Evolutionary conservation across 106 monocot species (phyloP), one percentile per base, ranked within the genome.

Genomic region (Ottelia alismoides): DNA sequence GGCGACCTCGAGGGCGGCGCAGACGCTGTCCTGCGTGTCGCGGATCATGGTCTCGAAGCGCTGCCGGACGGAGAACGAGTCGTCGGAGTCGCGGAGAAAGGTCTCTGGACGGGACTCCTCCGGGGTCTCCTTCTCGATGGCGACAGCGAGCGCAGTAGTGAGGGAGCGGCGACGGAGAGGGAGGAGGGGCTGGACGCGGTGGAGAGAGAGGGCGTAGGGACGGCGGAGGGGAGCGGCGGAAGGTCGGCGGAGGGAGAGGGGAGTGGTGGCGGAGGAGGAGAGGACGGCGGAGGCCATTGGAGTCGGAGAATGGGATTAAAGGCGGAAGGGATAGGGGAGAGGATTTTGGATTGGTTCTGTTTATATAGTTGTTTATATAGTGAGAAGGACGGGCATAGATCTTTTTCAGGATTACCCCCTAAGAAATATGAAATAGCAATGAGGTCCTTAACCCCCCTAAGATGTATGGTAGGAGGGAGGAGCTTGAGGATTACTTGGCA

Each of bases 21-120:
- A 98, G 11, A 98, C 98, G 66, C 80, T 72, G 60, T 85, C 98
- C 75, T 98, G 98, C 43, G 70, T 63, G 27, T 71, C 70, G 67
- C 82, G 61, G 23, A 98, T 98, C 90, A 90, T 98, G 63, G 25
- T 55, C 90, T 98, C 98, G 65, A 98, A 98, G 31, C 98, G 70
- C 28, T 70, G 77, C 48, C 96, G 72, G 9, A 98, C 81, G 0
- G 81, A 73, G 11, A 50, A 24, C 1, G 22, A 45, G 32, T 22
- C 66, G 20, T 81, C 88, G 28, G 76, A 55, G 22, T 73, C 45
- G 5, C 96, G 76, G 64, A 98, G 89, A 56, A 98, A 98, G 28
- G 85, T 79, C n/a, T 85, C 82, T 23, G 96, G 96, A n/a, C 79
- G 89, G 79, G 82, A 82, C 58, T 62, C 67, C 76, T 98, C 96